Percentiles rank a stretch among this genome's conserved stretches.
Conservation (phyloP, 2,329 filamentous ascomycete species). For the Lachnellula hyalina region DNA sequence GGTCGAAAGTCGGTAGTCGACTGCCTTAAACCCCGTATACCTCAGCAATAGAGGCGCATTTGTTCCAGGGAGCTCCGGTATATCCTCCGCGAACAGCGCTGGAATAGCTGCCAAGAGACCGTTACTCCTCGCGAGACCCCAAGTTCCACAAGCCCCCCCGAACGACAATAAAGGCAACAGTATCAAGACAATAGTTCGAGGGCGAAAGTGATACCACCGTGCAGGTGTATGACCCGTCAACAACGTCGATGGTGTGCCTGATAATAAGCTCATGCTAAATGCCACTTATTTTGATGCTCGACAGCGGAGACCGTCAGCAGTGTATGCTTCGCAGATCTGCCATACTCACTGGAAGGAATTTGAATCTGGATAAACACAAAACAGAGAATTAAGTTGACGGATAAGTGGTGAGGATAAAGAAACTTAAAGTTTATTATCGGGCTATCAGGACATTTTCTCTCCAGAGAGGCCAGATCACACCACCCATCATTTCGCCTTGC, state of each 20-base stretch:
- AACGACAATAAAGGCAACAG: slow-evolving; percentile 20
- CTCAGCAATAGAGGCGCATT: slow-evolving; percentile 13
- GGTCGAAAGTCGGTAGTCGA: slow-evolving; percentile 21
- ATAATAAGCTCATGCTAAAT: background rate
- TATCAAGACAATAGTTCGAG: slow-evolving; percentile 15
- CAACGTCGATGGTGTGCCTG: background rate
- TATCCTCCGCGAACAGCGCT: slow-evolving; percentile 5
- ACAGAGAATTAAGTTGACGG: background rate
- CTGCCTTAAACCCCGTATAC: slow-evolving; percentile 19
- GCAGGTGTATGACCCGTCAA: background rate
- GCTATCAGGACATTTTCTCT: background rate
- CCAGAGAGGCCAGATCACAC: background rate
- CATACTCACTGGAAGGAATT: background rate
- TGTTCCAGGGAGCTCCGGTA: slow-evolving; percentile 16
- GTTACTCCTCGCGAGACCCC: slow-evolving; percentile 14
- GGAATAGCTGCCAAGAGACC: slow-evolving; percentile 17
- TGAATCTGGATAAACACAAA: background rate
- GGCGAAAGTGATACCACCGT: slow-evolving; percentile 10
- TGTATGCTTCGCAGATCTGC: background rate
- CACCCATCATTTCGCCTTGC: background rate
- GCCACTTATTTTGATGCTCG: background rate
- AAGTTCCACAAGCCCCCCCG: slow-evolving; percentile 14
- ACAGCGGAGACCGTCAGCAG: background rate
- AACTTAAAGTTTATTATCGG: background rate
- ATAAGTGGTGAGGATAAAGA: background rate